Conservation (phyloP, 2,329 filamentous ascomycete genomes). For the Penicillium sp. region DNA sequence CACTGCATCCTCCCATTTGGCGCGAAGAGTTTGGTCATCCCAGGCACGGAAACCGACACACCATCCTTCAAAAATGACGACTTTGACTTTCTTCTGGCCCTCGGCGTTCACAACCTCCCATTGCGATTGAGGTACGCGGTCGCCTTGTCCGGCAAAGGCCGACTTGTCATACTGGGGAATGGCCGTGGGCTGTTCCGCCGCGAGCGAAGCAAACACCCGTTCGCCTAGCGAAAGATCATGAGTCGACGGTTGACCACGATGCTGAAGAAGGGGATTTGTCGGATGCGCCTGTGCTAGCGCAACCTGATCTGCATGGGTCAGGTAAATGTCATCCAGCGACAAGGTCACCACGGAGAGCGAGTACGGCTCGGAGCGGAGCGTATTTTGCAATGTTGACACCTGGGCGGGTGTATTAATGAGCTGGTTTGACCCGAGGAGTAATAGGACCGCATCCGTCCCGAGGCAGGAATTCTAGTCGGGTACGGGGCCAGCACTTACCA, state of each 20-base stretch:
- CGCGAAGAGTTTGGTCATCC: constrained; percentile 56
- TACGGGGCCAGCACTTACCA: constrained; percentile 55
- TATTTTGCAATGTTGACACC: constrained; percentile 65
- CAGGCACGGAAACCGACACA: constrained; percentile 80
- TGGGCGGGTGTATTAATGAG: constrained; percentile 27
- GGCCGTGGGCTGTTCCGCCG: constrained; percentile 54
- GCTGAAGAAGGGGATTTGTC: constrained; percentile 74
- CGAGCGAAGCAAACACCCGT: constrained; percentile 65
- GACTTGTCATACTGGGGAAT: constrained; percentile 87
- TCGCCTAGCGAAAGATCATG: constrained; percentile 73
- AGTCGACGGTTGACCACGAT: constrained; percentile 80
- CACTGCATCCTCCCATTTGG: constrained; percentile 57
- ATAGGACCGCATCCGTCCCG: constrained; percentile 11
- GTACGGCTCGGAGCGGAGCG: constrained; percentile 61
- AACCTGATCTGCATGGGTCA: constrained; percentile 69
- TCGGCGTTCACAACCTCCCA: constrained; percentile 62
- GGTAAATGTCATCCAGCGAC: constrained; percentile 89
- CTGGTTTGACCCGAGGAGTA: constrained; percentile 8
- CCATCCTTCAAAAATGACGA: constrained; percentile 89
- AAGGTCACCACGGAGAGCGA: constrained; percentile 69
- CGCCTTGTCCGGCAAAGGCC: constrained; percentile 73
- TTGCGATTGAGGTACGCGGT: constrained; percentile 64
- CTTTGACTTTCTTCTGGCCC: constrained; percentile 49
- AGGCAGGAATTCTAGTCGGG: constrained; percentile 7
- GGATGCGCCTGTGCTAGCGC: constrained; percentile 67